phyloP scores from a whole-genome alignment of 2,329 filamentous ascomycete species.

The Diaporthe sp. region DNA sequence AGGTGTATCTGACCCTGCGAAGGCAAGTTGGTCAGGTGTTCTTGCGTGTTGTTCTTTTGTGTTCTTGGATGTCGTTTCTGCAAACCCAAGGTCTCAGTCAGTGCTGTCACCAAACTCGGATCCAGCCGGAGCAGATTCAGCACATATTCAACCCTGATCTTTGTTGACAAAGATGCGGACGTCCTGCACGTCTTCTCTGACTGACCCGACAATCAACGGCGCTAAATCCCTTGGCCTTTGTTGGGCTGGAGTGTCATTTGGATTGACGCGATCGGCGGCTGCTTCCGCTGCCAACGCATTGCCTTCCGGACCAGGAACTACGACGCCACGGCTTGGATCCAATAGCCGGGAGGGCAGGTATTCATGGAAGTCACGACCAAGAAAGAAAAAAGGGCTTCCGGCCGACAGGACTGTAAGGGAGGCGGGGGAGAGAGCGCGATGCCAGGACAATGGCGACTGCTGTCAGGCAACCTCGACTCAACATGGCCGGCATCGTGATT shows the following conservation, averaged over 20 bases:
- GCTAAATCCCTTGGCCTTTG: constrained; percentile 18
- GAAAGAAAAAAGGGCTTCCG: background rate
- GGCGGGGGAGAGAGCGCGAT: background rate
- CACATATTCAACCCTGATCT: background rate
- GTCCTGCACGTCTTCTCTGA: constrained; percentile 1
- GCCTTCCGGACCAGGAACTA: constrained; percentile 11
- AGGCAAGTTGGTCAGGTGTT: constrained; percentile 1
- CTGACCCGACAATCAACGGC: constrained; percentile 14
- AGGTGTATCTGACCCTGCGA: background rate
- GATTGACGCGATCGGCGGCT: constrained; percentile 28
- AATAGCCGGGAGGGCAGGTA: background rate
- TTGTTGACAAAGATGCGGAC: constrained; percentile 17
- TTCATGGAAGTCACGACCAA: background rate
- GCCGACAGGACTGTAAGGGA: constrained; percentile 18
- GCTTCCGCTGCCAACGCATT: constrained; percentile 28
- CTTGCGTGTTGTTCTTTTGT: background rate
- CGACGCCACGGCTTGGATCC: constrained; percentile 18
- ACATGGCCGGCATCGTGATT: constrained; percentile 1
- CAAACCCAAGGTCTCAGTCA: background rate
- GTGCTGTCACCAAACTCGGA: background rate
- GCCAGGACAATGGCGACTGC: background rate
- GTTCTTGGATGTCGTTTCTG: background rate
- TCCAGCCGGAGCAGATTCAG: background rate
- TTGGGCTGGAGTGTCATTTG: constrained; percentile 16
- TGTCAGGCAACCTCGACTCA: constrained; percentile 21